Conservation (phyloP, 805 yeast genomes). For the Wickerhamiella bombiphila region DNA sequence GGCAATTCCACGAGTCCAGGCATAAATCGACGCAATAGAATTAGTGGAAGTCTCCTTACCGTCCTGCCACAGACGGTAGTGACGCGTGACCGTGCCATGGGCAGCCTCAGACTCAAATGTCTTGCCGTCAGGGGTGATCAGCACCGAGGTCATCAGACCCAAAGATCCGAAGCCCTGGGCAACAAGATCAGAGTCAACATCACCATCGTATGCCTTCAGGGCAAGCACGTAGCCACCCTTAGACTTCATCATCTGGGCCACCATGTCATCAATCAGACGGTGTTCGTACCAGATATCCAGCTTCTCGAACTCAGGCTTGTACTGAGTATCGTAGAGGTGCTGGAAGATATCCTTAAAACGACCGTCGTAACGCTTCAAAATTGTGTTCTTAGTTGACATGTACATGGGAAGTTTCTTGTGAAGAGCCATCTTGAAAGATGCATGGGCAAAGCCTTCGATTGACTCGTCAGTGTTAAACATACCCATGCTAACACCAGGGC, state of each 20-base stretch:
- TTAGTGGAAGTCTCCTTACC: conserved; percentile 96
- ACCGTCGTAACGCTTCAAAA: conserved; percentile 87
- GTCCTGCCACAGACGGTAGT: conserved; percentile 87
- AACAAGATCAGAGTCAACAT: conserved; percentile 89
- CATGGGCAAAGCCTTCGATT: conserved; percentile 78
- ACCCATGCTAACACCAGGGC: conserved; percentile 70
- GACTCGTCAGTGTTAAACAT: conserved; percentile 96
- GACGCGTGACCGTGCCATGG: conserved; percentile 98
- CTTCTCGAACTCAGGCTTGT: conserved; percentile 56
- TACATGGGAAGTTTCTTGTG: conserved; percentile 64
- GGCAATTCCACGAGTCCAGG: conserved; percentile 88
- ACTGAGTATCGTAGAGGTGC: conserved; percentile 54
- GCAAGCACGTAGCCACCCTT: conserved; percentile 92
- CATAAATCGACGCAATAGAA: conserved; percentile 92
- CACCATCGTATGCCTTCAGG: conserved; percentile 96
- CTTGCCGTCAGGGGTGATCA: conserved; percentile 92
- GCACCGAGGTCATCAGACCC: conserved; percentile 95
- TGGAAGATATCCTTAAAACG: conserved; percentile 90
- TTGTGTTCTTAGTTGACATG: conserved; percentile 88
- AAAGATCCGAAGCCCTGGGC: conserved; percentile 97
- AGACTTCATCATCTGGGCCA: conserved; percentile 95
- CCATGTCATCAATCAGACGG: conserved; percentile 95
- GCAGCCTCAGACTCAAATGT: conserved; percentile 96
- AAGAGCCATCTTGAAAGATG: conserved; percentile 80
- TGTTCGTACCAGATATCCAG: conserved; percentile 93